A percentile compares a stretch with the other conserved stretches of the same genome.
phyloP scores from a whole-genome alignment of 2,329 filamentous ascomycete genomes.

The Aspergillus uvarum region DNA sequence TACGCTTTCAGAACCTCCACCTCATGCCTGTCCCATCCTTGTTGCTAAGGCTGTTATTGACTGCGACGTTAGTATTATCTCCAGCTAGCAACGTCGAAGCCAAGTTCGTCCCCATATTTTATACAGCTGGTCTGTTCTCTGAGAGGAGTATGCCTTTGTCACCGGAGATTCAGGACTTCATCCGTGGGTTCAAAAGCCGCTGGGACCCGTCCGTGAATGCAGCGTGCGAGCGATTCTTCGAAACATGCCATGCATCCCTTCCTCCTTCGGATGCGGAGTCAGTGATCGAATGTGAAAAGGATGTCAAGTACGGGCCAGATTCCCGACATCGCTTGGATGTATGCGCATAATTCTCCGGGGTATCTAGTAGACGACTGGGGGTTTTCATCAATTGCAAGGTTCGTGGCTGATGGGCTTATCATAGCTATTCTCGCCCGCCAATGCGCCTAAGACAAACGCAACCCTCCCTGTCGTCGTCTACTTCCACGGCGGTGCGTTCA shows the following conservation, averaged over 20 bases:
- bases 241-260: background rate
- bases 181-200: background rate
- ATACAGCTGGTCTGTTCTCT: too few species aligned
- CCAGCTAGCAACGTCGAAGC: too few species aligned
- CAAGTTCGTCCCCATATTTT: too few species aligned
- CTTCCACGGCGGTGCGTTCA: constrained; percentile 9
- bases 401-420: too few species aligned
- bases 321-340: background rate
- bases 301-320: background rate
- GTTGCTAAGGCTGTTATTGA: too few species aligned
- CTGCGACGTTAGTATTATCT: too few species aligned
- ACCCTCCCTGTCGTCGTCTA: background rate
- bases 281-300: background rate
- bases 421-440: background rate
- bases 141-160: background rate
- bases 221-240: constrained; percentile 1
- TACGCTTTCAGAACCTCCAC: too few species aligned
- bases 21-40: too few species aligned
- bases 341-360: background rate
- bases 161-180: constrained; percentile 1
- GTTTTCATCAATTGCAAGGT: too few species aligned
- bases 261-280: background rate
- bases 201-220: constrained; percentile 1
- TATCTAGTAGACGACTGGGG: too few species aligned
- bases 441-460: background rate